A percentile compares a stretch with the other conserved stretches of the same genome.
phyloP scores from a whole-genome alignment of 2,329 filamentous ascomycete genomes.

The Chrysosporium queenslandicum region DNA sequence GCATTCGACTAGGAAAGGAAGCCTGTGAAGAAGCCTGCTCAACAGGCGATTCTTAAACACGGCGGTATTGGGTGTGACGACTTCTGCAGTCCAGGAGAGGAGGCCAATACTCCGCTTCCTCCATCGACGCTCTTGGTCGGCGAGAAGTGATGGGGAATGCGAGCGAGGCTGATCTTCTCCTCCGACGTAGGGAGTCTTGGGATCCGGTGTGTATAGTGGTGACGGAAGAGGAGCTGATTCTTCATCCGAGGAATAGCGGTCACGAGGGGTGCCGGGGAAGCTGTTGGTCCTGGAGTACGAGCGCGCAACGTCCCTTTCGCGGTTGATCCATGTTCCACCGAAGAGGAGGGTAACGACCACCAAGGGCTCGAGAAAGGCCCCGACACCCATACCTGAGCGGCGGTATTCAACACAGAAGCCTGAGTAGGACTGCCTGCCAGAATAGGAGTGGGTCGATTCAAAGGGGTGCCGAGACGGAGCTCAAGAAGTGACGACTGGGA shows the following conservation, averaged over 20 bases:
- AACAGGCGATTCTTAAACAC: conserved; percentile 51
- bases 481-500: neutral
- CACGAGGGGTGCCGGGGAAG: neutral
- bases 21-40: conserved; percentile 54
- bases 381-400: conserved; percentile 40
- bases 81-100: conserved; percentile 37
- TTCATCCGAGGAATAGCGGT: neutral
- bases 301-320: conserved; percentile 32
- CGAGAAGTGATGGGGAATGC: conserved; percentile 35
- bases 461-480: no score
- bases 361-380: conserved; percentile 52
- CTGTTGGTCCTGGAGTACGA: conserved; percentile 3
- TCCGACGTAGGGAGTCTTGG: neutral
- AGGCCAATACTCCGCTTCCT: conserved; percentile 41
- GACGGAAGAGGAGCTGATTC: conserved; percentile 3
- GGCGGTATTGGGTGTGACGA: conserved; percentile 53
- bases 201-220: neutral
- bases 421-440: no score
- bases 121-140: conserved; percentile 40
- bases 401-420: neutral
- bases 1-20: conserved; percentile 63
- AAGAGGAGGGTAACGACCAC: conserved; percentile 51
- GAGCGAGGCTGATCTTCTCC: conserved; percentile 20
- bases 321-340: conserved; percentile 54
- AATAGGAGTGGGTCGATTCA: no score